A percentile compares a stretch with the other conserved stretches of the same genome.
phyloP scores from a whole-genome alignment of 495 filamentous ascomycete species.

The Lasiosphaeriaceae sp. region DNA sequence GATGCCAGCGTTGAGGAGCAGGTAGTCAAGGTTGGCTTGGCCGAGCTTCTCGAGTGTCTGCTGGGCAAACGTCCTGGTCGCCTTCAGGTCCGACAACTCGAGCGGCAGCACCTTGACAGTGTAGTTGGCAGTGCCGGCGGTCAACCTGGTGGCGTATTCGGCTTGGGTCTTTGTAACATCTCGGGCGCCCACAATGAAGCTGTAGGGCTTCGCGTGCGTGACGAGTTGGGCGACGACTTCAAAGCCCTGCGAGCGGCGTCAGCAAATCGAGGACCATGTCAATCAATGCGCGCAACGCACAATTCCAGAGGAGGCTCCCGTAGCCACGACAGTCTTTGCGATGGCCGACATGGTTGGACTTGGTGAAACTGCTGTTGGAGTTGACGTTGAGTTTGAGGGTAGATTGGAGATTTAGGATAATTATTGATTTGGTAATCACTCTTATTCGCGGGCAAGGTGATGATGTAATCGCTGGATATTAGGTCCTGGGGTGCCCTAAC shows the following conservation, averaged over 20 bases:
- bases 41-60: slow-evolving; percentile 34
- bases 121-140: slow-evolving; percentile 31
- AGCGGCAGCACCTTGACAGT: slow-evolving; percentile 39
- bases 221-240: slow-evolving; percentile 41
- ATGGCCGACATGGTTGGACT: slow-evolving; percentile 25
- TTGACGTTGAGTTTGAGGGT: too few relatives aligned
- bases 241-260: slow-evolving; percentile 33
- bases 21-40: slow-evolving; percentile 31
- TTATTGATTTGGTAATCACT: too few relatives aligned
- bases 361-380: too few relatives aligned
- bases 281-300: slow-evolving; percentile 18
- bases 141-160: slow-evolving; percentile 33
- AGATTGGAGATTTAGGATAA: too few relatives aligned
- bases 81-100: slow-evolving; percentile 34
- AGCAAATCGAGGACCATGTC: slow-evolving; percentile 1
- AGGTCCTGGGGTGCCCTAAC: too few relatives aligned
- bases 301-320: slow-evolving; percentile 41
- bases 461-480: too few relatives aligned
- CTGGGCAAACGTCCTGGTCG: slow-evolving; percentile 35
- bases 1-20: slow-evolving; percentile 40
- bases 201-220: slow-evolving; percentile 32
- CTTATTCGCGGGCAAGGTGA: too few relatives aligned
- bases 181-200: slow-evolving; percentile 43
- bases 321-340: slow-evolving; percentile 42
- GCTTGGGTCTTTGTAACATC: slow-evolving; percentile 30